Evolutionary conservation across 768 basidiomycete species (phyloP).

Genomic region (Mycena leptocephala): DNA sequence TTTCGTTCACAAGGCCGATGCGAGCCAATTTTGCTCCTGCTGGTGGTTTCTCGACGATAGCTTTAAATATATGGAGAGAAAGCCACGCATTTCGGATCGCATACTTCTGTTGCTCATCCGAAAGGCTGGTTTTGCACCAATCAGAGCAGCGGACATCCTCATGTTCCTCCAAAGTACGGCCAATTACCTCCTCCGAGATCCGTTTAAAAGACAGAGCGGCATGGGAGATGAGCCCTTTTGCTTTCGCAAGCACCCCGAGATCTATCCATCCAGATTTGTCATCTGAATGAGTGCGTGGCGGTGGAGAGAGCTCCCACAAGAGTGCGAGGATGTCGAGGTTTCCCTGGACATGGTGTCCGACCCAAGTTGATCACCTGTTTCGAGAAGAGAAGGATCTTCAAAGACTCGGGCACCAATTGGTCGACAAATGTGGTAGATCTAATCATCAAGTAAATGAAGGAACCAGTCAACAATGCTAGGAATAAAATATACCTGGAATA

Average conservation of each 20-base stretch:
- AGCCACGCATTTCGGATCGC: slow-evolving; percentile 3
- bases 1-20: neutral
- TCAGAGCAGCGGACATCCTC: neutral
- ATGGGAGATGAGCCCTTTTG: neutral
- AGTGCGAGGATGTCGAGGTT: neutral
- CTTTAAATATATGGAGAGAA: neutral
- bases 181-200: neutral
- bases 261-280: neutral
- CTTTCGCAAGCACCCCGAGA: neutral
- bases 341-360: slow-evolving; percentile 6
- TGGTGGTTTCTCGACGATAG: neutral
- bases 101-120: neutral
- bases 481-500: neutral
- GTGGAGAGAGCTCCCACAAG: neutral
- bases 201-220: neutral
- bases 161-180: neutral
- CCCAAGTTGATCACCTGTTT: neutral
- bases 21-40: neutral
- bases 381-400: neutral
- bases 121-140: neutral
- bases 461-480: neutral
- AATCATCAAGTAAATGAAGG: neutral
- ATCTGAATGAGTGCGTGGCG: neutral
- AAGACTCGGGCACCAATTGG: neutral
- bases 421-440: neutral